Evolutionary conservation across 371 early-diverging fungal species (phyloP), one percentile per base, ranked within the genome.

Genomic region (Blastocladiella emersonii): DNA sequence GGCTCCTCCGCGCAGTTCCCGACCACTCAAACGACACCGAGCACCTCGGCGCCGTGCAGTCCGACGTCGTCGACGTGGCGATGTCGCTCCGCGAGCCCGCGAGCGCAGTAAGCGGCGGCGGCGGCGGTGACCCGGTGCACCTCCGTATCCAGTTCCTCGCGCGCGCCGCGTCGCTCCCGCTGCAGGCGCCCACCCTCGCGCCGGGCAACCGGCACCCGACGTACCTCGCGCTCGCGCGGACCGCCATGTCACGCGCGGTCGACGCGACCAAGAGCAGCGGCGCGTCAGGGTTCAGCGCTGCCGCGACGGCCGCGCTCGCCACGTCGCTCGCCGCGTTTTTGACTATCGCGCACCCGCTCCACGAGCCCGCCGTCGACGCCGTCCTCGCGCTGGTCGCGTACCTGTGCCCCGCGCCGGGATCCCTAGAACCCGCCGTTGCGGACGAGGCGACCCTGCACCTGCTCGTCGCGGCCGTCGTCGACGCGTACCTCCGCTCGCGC

Each of bases 191-290:
- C 34, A 65, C 67, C 27, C 67, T 63, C 56, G n/a, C 72, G 3
- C 61, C 71, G 15, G 72, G 67, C 0, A 64, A 73, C 32, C 66
- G 62, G 53, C 70, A 67, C 21, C 63, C 72, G 25, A 78, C 76
- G 0, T 67, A 74, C 32, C 70, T 78, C 21, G 79, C 77, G 2
- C 55, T 63, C 35, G 64, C 49, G 0, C 65, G 65, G 53, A 61
- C 37, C 41, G 41, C 32, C 27, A 64, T 61, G 27, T 35, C 57
- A 4, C 12, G 27, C 10, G 61, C 56, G 51, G 30, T 63, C 39
- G 37, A 59, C 3, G 65, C 65, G 19, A 45, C 61, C 41, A 30
- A 32, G 25, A 39, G 23, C 10, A 48, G 36, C 2, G 62, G 65
- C 12, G 56, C 41, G n/a, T 55, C 70, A 13, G 45, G n/a, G 12